Evolutionary conservation across 805 yeast genomes (phyloP).

Genomic region (Kuraishia hungarica): DNA sequence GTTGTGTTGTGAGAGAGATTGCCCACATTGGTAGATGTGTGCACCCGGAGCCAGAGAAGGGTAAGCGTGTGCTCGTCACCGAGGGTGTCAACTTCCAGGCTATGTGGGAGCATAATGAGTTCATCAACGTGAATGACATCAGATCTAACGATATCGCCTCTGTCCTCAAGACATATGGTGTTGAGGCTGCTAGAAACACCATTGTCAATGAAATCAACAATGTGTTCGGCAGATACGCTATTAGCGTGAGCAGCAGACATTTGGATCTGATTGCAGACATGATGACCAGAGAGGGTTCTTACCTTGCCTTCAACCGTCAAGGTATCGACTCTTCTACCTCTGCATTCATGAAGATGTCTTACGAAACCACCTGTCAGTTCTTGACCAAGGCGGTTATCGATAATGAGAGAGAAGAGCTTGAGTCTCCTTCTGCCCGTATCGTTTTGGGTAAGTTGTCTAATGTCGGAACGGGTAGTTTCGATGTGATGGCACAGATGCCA

Average conservation of each 20-base stretch:
- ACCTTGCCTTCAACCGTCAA: conserved; percentile 94
- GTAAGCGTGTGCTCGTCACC: conserved; percentile 74
- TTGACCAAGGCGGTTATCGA: conserved; percentile 93
- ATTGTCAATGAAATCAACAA: conserved; percentile 92
- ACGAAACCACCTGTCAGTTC: conserved; percentile 97
- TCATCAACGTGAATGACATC: conserved; percentile 83
- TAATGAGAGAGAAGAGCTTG: conserved; percentile 80
- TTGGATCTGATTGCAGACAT: conserved; percentile 94
- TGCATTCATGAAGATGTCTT: conserved; percentile 97
- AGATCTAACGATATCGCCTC: conserved; percentile 90
- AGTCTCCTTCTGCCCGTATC: conserved; percentile 87
- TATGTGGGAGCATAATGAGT: conserved; percentile 96
- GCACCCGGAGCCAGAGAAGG: conserved; percentile 64
- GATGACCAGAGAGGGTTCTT: conserved; percentile 99
- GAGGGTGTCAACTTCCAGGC: conserved; percentile 98
- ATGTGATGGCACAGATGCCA: conserved; percentile 51
- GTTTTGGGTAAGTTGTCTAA: conserved; percentile 85
- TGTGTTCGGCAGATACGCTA: conserved; percentile 95
- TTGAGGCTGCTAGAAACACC: conserved; percentile 97
- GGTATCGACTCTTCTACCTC: conserved; percentile 96
- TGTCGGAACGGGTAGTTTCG: conserved; percentile 96
- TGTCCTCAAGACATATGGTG: conserved; percentile 88
- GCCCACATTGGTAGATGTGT: conserved; percentile 89
- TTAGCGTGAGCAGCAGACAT: conserved; percentile 86
- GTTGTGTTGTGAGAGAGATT: conserved; percentile 87